Conservation (phyloP, 2,329 filamentous ascomycete genomes). For the Cryoendolithus antarcticus region DNA sequence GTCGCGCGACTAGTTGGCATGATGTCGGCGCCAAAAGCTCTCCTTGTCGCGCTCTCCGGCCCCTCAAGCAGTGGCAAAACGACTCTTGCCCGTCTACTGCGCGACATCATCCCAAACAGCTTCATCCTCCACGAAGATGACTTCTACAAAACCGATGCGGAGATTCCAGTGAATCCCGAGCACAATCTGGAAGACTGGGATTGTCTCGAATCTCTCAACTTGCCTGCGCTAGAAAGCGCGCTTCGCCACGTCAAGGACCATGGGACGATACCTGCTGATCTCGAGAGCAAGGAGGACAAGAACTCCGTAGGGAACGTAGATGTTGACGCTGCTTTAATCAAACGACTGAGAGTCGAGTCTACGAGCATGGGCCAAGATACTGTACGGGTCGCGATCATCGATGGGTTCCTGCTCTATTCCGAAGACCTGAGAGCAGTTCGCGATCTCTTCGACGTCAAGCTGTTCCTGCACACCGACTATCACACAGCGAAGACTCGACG, state of each 20-base stretch:
- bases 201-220: constrained; percentile 64
- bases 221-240: constrained; percentile 53
- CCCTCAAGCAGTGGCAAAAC: constrained; percentile 93
- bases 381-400: constrained; percentile 55
- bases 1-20: not conserved
- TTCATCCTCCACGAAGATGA: constrained; percentile 93
- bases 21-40: constrained; percentile 1
- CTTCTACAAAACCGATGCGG: constrained; percentile 73
- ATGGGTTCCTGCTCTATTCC: constrained; percentile 79
- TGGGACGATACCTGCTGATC: constrained; percentile 46
- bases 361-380: constrained; percentile 13
- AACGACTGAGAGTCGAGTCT: constrained; percentile 19
- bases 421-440: constrained; percentile 41
- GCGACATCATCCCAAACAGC: constrained; percentile 59
- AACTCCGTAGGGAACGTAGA: constrained; percentile 37
- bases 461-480: constrained; percentile 65
- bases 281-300: constrained; percentile 46
- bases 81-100: constrained; percentile 72
- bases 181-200: constrained; percentile 75
- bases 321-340: constrained; percentile 21
- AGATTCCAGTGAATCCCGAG: constrained; percentile 38
- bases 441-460: constrained; percentile 55
- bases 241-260: constrained; percentile 58
- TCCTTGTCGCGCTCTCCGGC: constrained; percentile 69
- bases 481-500: constrained; percentile 51